Evolutionary conservation across 2,329 filamentous ascomycete species (phyloP), one percentile per base, ranked within the genome.

Genomic region (Epichloe coenophiala): DNA sequence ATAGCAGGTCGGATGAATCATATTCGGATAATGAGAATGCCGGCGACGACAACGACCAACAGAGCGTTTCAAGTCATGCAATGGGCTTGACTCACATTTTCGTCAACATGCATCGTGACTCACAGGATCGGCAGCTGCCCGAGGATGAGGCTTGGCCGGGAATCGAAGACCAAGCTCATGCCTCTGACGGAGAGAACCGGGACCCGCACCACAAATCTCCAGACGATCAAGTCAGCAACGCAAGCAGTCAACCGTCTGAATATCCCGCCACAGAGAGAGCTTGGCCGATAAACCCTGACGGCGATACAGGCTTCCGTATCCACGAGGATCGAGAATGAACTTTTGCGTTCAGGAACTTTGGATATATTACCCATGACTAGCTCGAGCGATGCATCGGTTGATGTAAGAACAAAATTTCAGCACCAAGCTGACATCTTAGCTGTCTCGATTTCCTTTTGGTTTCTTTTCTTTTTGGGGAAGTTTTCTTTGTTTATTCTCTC

Each of bases 141-240:
- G 75, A 80, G 57, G 78, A 81, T 53, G 73, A 79, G 53, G 70
- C 71, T 2, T 78, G 76, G 75, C 73, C 71, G 0, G 77, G 77
- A 8, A 75, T 80, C 46, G 76, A 79, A 54, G 76, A 75, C 51
- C 64, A 64, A 49, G 70, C 69, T 15, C 60, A 63, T 42, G 66
- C 69, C 55, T 70, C 68, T 1, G 71, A 78, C 47, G 69, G 66
- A 2, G 77, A 80, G 56, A 78, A 79, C 51, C 61, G 72, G 36
- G 71, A 78, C 45, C 74, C 74, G 2, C 55, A 58, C 8, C 57
- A 53, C 2, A 61, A 55, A 13, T 59, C 59, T 19, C 55, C 52
- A 15, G 57, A 56, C 2, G 64, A 60, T 12, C 58, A 60, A n/a
- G 55, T 55, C n/a, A 66, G 61, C 49, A 67, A 68, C 4, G 62